Conservation (phyloP, 176 grass and related monocot species). For the Melocanna baccifera region DNA sequence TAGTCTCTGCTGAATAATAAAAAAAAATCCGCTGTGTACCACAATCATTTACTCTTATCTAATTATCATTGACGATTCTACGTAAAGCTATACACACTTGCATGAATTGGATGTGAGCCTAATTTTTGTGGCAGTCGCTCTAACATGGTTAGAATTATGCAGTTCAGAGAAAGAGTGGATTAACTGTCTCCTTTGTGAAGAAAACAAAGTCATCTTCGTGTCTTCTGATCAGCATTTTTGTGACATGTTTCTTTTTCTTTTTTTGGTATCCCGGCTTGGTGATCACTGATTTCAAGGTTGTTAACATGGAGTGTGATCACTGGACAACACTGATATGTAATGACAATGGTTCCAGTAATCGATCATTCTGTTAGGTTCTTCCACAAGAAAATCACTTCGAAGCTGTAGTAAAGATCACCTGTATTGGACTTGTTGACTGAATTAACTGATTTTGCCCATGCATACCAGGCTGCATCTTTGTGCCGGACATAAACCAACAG, state of each 20-base stretch:
- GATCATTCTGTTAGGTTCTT: background rate
- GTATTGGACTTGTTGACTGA: background rate
- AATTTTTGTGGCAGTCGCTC: background rate
- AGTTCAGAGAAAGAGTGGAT: background rate
- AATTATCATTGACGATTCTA: too few species aligned
- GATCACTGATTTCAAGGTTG: background rate
- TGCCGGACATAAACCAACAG: background rate
- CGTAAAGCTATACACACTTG: background rate
- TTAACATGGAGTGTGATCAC: background rate
- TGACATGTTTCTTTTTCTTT: background rate
- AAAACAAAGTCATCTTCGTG: background rate
- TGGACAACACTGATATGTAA: background rate
- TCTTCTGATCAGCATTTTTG: background rate
- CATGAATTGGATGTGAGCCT: background rate
- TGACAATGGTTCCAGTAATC: background rate
- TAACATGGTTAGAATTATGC: background rate
- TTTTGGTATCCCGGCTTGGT: background rate
- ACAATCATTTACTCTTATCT: too few species aligned
- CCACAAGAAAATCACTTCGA: background rate
- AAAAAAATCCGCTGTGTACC: too few species aligned
- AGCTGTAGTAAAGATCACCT: background rate
- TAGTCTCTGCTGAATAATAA: too few species aligned
- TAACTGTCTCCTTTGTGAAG: background rate
- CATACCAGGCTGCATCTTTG: background rate
- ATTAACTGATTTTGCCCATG: background rate